Evolutionary conservation across 2,329 filamentous ascomycete species (phyloP), one percentile per base, ranked within the genome.

Genomic region (Xylaria sp.): DNA sequence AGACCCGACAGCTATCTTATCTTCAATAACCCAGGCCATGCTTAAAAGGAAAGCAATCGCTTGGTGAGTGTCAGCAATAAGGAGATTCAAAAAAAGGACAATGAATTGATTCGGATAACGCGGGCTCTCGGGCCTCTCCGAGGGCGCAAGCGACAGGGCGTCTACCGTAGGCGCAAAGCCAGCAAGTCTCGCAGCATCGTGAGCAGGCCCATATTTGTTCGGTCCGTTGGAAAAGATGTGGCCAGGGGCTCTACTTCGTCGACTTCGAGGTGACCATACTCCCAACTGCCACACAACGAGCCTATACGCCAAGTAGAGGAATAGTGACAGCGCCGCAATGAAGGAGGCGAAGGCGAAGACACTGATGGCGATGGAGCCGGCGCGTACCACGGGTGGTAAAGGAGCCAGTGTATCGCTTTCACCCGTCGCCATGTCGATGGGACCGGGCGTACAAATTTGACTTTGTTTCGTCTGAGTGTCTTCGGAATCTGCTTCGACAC

Each of bases 1-100:
- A 0, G 84, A 85, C 2, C 84, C 83, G 0, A 89, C 87, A 1
- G 84, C 74, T 18, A 92, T 85, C 0, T 81, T 82, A 76, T 90
- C 82, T 15, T 81, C 77, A 0, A 79, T 77, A 5, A 91, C 81
- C 86, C 90, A 91, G 44, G 85, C 81, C 3, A 85, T 84, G 69
- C 90, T 91, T 58, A 92, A 81, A 52, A 90, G 74, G 75, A 92
- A 93, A 3, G 89, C 88, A 0, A 88, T 77, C 8, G 88, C 84
- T 74, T 92, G 91, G 74, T 90, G 88, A 65, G 91, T 84, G 73
- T 93, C 91, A 67, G 91, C 90, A 25, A 91, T 80, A 5, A 93
- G 81, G 0, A 93, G 84, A 76, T 92, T 92, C 77, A 91, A 87
- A 67, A 92, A 90, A 4, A 93, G 83, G 0, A 92, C 82, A 34